These are phyloP conservation scores for Dactylorhiza incarnata DNA, from an alignment of 106 monocot genomes.

Conservation along the genomic window DNA sequence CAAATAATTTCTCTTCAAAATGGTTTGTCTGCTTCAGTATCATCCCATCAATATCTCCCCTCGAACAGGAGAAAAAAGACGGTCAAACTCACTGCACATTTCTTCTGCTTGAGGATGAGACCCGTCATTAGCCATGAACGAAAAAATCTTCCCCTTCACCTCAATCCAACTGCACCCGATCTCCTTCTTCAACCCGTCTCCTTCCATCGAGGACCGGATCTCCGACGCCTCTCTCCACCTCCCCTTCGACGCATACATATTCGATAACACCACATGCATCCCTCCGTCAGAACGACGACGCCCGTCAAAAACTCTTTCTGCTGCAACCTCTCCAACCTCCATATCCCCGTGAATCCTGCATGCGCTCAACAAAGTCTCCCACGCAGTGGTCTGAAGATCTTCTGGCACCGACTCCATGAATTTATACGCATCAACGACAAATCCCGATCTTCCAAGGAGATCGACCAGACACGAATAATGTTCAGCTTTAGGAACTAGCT, in stretches of 20 bases:
- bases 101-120: constrained; percentile 21
- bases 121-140: constrained; percentile 30
- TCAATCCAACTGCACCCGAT: constrained; percentile 59
- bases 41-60: background rate
- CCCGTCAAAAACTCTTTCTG: constrained; percentile 29
- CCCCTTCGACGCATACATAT: constrained; percentile 52
- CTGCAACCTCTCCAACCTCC: constrained; percentile 43
- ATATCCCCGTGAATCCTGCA: constrained; percentile 38
- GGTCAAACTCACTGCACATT: constrained; percentile 29
- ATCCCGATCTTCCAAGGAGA: constrained; percentile 54
- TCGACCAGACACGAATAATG: constrained; percentile 61
- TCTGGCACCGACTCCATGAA: constrained; percentile 28
- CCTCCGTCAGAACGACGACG: constrained; percentile 35
- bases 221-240: constrained; percentile 42
- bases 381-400: constrained; percentile 38
- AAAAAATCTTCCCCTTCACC: constrained; percentile 30
- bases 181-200: constrained; percentile 40
- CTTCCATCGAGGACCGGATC: constrained; percentile 34
- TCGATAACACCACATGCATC: constrained; percentile 41
- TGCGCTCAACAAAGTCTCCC: constrained; percentile 64
- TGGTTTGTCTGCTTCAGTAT: background rate
- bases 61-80: constrained; percentile 23
- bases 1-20: too few relatives aligned
- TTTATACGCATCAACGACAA: constrained; percentile 26
- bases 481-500: constrained; percentile 35